Conservation (phyloP, 2,329 filamentous ascomycete species). For the Thelonectria rubi region DNA sequence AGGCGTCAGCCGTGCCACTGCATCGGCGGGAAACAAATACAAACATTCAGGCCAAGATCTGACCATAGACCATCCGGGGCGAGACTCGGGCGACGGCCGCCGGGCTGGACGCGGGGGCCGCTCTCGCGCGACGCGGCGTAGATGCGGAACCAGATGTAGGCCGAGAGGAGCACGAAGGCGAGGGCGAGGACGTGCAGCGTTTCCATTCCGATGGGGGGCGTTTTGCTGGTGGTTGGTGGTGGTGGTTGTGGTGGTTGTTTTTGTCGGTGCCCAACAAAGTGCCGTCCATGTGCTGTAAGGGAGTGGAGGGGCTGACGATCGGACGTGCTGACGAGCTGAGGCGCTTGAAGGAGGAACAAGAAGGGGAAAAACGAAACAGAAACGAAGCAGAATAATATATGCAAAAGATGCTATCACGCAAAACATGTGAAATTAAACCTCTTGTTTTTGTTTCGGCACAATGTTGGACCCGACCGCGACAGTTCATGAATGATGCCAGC, state of each 20-base stretch:
- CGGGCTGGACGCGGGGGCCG: not conserved
- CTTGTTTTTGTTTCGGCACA: not conserved
- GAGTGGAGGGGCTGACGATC: not conserved
- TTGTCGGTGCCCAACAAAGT: not conserved
- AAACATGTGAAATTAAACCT: not conserved
- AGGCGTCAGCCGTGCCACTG: not conserved
- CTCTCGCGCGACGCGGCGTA: not conserved
- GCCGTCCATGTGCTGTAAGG: not conserved
- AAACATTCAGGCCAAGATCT: not conserved
- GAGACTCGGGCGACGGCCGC: not conserved
- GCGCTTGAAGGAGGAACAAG: no score
- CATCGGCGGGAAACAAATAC: not conserved
- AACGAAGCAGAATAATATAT: no score
- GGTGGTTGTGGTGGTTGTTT: not conserved
- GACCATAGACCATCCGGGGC: not conserved
- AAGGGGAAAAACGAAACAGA: no score
- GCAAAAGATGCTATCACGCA: not conserved
- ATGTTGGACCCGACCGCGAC: not conserved
- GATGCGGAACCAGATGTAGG: not conserved
- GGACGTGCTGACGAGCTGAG: no score
- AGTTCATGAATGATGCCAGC: not conserved
- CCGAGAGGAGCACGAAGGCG: not conserved
- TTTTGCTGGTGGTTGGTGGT: no score
- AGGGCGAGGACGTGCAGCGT: not conserved
- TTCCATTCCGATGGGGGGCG: no score